These are phyloP conservation scores for Setaria viridis DNA, from an alignment of 202 grass and related monocot species.

Conservation along the genomic window DNA sequence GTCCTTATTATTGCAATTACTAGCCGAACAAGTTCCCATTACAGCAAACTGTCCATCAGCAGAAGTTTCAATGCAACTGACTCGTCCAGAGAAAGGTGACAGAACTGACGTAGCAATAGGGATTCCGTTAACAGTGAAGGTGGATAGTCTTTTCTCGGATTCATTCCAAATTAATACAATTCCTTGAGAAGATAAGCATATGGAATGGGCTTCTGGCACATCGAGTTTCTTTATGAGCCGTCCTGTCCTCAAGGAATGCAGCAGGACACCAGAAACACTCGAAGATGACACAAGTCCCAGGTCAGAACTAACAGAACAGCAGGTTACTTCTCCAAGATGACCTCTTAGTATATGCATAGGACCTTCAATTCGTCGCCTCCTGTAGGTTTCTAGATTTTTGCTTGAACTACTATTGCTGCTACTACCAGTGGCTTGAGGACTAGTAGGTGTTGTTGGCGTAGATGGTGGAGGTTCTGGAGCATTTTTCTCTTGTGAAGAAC, in stretches of 20 bases:
- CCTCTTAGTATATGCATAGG: slow-evolving; percentile 96
- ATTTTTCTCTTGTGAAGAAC: slow-evolving; percentile 67
- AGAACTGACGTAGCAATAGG: slow-evolving; percentile 60
- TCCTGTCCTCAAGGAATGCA: slow-evolving; percentile 94
- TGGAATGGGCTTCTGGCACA: slow-evolving; percentile 60
- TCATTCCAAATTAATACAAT: slow-evolving; percentile 89
- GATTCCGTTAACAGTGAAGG: slow-evolving; percentile 92
- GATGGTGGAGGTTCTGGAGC: slow-evolving; percentile 76
- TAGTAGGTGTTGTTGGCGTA: slow-evolving; percentile 66
- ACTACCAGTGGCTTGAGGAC: slow-evolving; percentile 57
- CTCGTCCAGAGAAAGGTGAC: slow-evolving; percentile 67
- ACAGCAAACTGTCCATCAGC: slow-evolving; percentile 84
- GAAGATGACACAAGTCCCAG: slow-evolving; percentile 86
- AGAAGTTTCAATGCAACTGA: slow-evolving; percentile 93
- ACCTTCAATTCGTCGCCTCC: slow-evolving; percentile 81
- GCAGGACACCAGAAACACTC: slow-evolving; percentile 69
- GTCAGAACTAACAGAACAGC: slow-evolving; percentile 90
- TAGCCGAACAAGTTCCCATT: slow-evolving; percentile 62
- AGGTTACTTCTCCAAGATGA: slow-evolving; percentile 87
- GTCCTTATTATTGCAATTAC: slow-evolving; percentile 42
- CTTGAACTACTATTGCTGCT: slow-evolving; percentile 45
- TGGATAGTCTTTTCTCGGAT: slow-evolving; percentile 70
- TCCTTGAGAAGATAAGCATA: slow-evolving; percentile 87
- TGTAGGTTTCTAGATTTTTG: slow-evolving; percentile 61
- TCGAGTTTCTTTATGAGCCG: slow-evolving; percentile 74